Evolutionary conservation across 192 early-diverging fungal species (phyloP).

Genomic region (Coemansia sp.): DNA sequence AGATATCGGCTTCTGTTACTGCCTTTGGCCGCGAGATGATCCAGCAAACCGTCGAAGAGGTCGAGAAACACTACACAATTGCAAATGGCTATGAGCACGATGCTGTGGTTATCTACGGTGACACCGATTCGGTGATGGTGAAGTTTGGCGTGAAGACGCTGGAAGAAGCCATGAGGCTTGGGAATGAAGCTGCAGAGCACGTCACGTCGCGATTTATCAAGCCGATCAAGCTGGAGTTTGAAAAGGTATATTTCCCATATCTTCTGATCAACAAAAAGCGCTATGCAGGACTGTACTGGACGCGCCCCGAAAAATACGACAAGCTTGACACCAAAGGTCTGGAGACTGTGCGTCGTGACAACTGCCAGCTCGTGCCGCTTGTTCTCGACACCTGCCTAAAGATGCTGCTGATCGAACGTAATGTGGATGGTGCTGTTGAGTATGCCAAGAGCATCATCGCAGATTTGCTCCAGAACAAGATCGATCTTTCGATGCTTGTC

Average conservation of each 20-base stretch:
- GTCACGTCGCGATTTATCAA: slow-evolving; percentile 84
- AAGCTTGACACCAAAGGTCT: slow-evolving; percentile 98
- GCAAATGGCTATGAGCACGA: slow-evolving; percentile 86
- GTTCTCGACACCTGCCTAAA: slow-evolving; percentile 90
- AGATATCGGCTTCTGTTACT: slow-evolving; percentile 92
- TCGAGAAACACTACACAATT: slow-evolving; percentile 80
- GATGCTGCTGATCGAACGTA: slow-evolving; percentile 88
- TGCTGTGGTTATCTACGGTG: slow-evolving; percentile 94
- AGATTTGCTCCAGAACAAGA: slow-evolving; percentile 94
- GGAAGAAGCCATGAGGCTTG: slow-evolving; percentile 83
- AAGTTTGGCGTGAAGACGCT: slow-evolving; percentile 86
- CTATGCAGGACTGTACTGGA: slow-evolving; percentile 98
- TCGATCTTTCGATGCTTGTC: slow-evolving; percentile 94
- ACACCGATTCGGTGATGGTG: slow-evolving; percentile 99
- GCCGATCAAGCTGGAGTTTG: slow-evolving; percentile 98
- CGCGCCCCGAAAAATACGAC: slow-evolving; percentile 87
- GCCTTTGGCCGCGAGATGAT: slow-evolving; percentile 97
- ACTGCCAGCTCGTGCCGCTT: slow-evolving; percentile 85
- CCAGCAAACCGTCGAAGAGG: slow-evolving; percentile 77
- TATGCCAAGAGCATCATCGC: slow-evolving; percentile 88
- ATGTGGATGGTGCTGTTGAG: slow-evolving; percentile 79
- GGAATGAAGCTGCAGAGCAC: slow-evolving; percentile 79
- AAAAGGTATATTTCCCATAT: slow-evolving; percentile 99
- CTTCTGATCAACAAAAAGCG: slow-evolving; percentile 98
- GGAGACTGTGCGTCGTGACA: slow-evolving; percentile 97